A percentile compares a stretch with the other conserved stretches of the same genome.
These are phyloP conservation scores for Cichorium intybus DNA, from an alignment of 140 eudicot genomes.

Conservation along the genomic window DNA sequence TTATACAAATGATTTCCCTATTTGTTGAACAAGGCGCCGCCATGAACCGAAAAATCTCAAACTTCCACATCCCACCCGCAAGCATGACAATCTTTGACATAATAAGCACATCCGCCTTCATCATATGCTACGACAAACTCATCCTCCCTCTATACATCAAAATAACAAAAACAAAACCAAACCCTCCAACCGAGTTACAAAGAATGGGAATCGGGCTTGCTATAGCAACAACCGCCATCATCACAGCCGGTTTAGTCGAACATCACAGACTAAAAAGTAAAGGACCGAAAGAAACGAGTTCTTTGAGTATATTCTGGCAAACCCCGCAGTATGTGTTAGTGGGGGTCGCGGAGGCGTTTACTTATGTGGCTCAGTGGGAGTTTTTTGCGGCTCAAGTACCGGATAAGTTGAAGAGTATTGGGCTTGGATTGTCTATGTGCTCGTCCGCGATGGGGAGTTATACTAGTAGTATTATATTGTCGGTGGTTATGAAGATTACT, in stretches of 20 bases:
- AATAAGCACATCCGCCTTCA: conserved; percentile 62
- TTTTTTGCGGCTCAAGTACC: conserved; percentile 69
- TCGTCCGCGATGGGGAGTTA: conserved; percentile 71
- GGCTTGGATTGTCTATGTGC: conserved; percentile 61
- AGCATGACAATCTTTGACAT: conserved; percentile 86
- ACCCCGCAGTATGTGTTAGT: conserved; percentile 71
- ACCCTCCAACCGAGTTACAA: conserved; percentile 57
- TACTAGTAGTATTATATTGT: conserved; percentile 44
- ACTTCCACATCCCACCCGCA: conserved; percentile 81
- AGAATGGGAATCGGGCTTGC: conserved; percentile 73
- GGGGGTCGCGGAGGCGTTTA: conserved; percentile 69
- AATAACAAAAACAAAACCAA: conserved; percentile 49
- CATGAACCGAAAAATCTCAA: conserved; percentile 53
- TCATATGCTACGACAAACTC: conserved; percentile 53
- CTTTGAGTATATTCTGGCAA: conserved; percentile 71
- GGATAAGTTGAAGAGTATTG: conserved; percentile 66
- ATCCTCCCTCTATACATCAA: conserved; percentile 54
- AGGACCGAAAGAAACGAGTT: conserved; percentile 45
- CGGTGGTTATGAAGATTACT: conserved; percentile 59
- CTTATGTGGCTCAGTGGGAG: conserved; percentile 72
- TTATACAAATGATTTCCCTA: conserved; percentile 76
- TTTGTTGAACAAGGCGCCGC: conserved; percentile 89
- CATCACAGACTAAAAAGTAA: conserved; percentile 37
- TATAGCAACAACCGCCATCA: conserved; percentile 51
- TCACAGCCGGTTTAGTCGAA: conserved; percentile 65